These are phyloP conservation scores for Gossypium gossypioides DNA, from an alignment of 441 rosid genomes.

Conservation along the genomic window DNA sequence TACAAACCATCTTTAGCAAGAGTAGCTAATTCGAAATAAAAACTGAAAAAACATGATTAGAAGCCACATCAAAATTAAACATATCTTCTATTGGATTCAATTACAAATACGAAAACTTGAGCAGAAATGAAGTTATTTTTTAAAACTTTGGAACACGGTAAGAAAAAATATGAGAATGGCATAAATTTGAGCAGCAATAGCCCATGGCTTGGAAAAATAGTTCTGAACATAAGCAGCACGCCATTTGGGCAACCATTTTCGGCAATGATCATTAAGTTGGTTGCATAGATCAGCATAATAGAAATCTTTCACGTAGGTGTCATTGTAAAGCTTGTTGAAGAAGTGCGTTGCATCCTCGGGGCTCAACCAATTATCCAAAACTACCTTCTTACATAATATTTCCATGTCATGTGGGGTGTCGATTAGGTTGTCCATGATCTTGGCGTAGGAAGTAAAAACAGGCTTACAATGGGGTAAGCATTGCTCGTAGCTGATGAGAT, in stretches of 20 bases:
- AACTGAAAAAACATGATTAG: background rate
- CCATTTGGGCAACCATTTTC: conserved; percentile 17
- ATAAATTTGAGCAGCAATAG: conserved; percentile 6
- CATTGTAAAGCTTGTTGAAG: conserved; percentile 25
- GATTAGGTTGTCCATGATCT: conserved; percentile 22
- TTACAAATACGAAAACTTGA: background rate
- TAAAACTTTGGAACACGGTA: conserved; percentile 4
- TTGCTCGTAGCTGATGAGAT: conserved; percentile 30
- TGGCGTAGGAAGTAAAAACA: conserved; percentile 19
- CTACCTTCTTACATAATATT: background rate
- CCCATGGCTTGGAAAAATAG: conserved; percentile 19
- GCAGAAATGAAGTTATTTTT: background rate
- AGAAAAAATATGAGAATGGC: conserved; percentile 13
- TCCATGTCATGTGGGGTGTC: conserved; percentile 19
- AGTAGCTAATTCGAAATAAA: background rate
- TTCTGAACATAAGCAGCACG: conserved; percentile 10
- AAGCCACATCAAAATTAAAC: background rate
- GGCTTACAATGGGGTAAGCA: conserved; percentile 12
- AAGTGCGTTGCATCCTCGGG: conserved; percentile 20
- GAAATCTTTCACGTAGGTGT: conserved; percentile 9
- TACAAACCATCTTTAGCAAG: background rate
- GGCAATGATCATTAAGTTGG: conserved; percentile 11
- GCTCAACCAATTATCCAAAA: conserved; percentile 17
- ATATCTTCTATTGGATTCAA: background rate
- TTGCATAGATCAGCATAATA: conserved; percentile 11